These are phyloP conservation scores for Aspergillus caelatus DNA, from an alignment of 2,329 filamentous ascomycete species.

Conservation along the genomic window DNA sequence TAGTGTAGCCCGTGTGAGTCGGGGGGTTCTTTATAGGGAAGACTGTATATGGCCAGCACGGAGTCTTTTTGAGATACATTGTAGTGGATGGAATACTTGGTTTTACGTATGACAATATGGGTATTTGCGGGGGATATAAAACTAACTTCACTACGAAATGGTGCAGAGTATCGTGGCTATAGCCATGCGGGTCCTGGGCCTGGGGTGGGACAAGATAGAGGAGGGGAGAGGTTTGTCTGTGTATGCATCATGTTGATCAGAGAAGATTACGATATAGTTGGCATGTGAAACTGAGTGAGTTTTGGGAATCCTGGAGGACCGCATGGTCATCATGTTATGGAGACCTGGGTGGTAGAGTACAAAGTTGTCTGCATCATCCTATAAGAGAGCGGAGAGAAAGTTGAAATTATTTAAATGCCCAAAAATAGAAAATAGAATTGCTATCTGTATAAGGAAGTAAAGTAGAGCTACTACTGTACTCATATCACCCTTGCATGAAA, in stretches of 20 bases:
- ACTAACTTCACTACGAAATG: neutral
- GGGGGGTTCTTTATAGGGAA: neutral
- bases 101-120: neutral
- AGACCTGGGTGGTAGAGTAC: neutral
- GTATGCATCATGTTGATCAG: neutral
- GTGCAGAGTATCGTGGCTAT: neutral
- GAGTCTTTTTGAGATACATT: neutral
- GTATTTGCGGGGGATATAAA: neutral
- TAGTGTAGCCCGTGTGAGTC: neutral
- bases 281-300: neutral
- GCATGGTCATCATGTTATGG: neutral
- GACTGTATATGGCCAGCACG: neutral
- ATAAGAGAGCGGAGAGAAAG: neutral
- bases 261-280: neutral
- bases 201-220: neutral
- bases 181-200: neutral
- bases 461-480: neutral
- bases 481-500: neutral
- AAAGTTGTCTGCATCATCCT: neutral
- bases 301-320: neutral
- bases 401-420: neutral
- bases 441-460: neutral
- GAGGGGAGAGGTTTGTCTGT: neutral
- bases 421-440: neutral
- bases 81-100: too few species aligned